Base-by-base conservation (phyloP, 345 rosid species). In the Murraya koenigii region DNA sequence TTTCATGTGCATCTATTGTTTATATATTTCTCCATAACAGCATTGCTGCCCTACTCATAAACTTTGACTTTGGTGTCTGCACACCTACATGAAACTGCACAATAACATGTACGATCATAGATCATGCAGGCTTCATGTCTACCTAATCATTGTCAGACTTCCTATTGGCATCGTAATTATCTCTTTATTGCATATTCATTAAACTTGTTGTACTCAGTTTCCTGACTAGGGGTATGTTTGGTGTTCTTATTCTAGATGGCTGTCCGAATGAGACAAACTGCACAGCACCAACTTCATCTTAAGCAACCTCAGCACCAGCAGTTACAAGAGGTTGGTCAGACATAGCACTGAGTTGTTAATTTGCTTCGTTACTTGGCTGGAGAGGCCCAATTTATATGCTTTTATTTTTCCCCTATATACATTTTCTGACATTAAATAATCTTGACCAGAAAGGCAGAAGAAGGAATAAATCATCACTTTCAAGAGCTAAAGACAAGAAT, bases 371-470 rank as follows among this genome's bases (percentile, higher is more conserved):
- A 30, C 26, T 66, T 44, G 67, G 62, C 47, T 32, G 38, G 69
- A 58, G 75, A 19, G 41, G 33, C 47, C 28, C 41, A 49, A 60
- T 28, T 60, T 68, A 6, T 52, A 28, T 47, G 28, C 2, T 71
- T 23, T 39, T 33, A 19, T 39, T 22, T 30, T 60, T 5, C 61
- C n/a, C 55, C 20, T 58, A 32, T 60, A 26, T 52, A 14, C n/a
- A 63, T 71, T 41, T 66, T 67, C 71, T 75, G 72, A 70, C n/a
- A 17, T 41, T 59, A 61, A 30, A 8, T 66, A 20, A 56, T 75
- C 39, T 38, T 41, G 26, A 47, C 74, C 82, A 81, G 82, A 73
- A 55, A 23, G 58, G 44, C 14, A 74, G 77, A 79, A 81, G 75
- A 54, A 79, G 73, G 67, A 74, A 35, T 58, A 74, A 61, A 33